Evolutionary conservation across 2,329 filamentous ascomycete genomes (phyloP).

Genomic region (Aureobasidium pullulans): DNA sequence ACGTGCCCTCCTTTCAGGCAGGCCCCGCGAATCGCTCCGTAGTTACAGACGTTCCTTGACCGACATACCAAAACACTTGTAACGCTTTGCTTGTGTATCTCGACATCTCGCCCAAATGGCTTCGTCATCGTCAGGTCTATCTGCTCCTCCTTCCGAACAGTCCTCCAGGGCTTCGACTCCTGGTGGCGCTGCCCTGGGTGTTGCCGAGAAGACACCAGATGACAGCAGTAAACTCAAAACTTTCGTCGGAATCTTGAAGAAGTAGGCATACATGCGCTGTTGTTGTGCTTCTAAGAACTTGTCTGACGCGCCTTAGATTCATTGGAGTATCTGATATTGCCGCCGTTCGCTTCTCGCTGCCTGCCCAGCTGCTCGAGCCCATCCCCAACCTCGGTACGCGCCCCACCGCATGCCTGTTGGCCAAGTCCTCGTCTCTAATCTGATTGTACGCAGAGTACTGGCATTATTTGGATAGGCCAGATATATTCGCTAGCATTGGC

Average conservation of each 20-base stretch:
- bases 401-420: background rate
- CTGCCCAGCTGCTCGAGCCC: slow-evolving; percentile 89
- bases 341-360: slow-evolving; percentile 89
- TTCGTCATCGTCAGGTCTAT: slow-evolving; percentile 9
- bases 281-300: too few species aligned
- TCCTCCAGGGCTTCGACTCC: slow-evolving; percentile 11
- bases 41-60: background rate
- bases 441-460: slow-evolving; percentile 66
- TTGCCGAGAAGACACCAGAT: slow-evolving; percentile 53
- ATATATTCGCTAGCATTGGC: slow-evolving; percentile 77
- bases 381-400: slow-evolving; percentile 74
- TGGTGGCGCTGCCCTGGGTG: slow-evolving; percentile 19
- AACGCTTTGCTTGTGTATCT: background rate
- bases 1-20: background rate
- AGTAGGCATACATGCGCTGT: slow-evolving; percentile 48
- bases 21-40: background rate
- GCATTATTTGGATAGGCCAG: slow-evolving; percentile 94
- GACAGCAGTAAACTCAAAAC: slow-evolving; percentile 85
- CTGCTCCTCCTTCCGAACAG: slow-evolving; percentile 5
- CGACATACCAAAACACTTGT: slow-evolving; percentile 1
- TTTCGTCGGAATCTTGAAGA: slow-evolving; percentile 79
- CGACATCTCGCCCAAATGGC: slow-evolving; percentile 9
- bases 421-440: background rate
- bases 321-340: slow-evolving; percentile 95
- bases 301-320: slow-evolving; percentile 53